Conservation (phyloP, 2,329 filamentous ascomycete species). For the Colletotrichum sp. region DNA sequence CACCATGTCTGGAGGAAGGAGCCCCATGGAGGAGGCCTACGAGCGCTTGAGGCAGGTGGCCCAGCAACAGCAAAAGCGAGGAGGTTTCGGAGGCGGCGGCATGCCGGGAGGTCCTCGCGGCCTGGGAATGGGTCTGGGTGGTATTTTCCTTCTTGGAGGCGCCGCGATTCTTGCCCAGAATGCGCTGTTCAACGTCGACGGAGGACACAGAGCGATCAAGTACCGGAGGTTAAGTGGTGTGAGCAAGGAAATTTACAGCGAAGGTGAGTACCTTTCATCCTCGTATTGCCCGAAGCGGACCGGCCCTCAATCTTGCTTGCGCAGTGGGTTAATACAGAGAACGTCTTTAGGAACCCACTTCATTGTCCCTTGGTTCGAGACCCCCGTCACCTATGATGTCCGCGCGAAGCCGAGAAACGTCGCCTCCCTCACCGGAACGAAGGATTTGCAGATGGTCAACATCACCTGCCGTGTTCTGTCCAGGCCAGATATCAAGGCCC, state of each 20-base stretch:
- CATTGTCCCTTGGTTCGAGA: constrained; percentile 96
- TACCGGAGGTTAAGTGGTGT: constrained; percentile 93
- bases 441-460: constrained; percentile 99
- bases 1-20: constrained; percentile 27
- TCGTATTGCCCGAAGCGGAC: neutral
- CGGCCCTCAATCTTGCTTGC: neutral
- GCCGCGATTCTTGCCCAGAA: constrained; percentile 60
- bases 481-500: constrained; percentile 81
- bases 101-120: constrained; percentile 42
- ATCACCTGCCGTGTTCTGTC: constrained; percentile 99
- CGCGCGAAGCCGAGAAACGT: constrained; percentile 97
- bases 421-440: constrained; percentile 95
- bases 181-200: constrained; percentile 84
- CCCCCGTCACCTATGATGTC: constrained; percentile 95
- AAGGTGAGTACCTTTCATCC: constrained; percentile 66
- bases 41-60: constrained; percentile 56
- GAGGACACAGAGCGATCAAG: constrained; percentile 98
- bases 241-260: constrained; percentile 92
- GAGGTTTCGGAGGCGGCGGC: constrained; percentile 44
- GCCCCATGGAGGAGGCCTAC: constrained; percentile 55
- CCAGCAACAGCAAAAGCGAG: constrained; percentile 42
- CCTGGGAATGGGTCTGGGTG: constrained; percentile 44
- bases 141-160: constrained; percentile 49
- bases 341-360: constrained; percentile 79
- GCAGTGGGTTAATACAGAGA: neutral